Conservation (phyloP, 2,329 filamentous ascomycete species). For the Apiospora marii region DNA sequence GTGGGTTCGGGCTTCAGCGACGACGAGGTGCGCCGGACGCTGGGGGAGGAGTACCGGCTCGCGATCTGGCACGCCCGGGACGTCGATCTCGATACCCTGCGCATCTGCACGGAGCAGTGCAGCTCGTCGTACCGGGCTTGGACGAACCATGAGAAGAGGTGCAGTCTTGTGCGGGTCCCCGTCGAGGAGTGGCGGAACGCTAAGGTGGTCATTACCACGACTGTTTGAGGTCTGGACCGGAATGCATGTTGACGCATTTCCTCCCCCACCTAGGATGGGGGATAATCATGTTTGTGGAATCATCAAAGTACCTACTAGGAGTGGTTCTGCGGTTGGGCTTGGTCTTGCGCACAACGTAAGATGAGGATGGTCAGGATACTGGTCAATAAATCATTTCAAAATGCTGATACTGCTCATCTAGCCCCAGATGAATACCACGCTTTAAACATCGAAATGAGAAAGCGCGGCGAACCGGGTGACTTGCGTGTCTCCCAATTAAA, state of each 20-base stretch:
- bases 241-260: background rate
- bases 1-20: background rate
- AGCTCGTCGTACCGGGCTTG: background rate
- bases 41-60: background rate
- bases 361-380: background rate
- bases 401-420: background rate
- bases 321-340: background rate
- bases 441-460: background rate
- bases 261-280: background rate
- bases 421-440: background rate
- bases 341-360: background rate
- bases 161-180: background rate
- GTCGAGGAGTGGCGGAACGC: background rate
- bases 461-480: too few species aligned
- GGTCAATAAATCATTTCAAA: background rate
- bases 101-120: background rate
- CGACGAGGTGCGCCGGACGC: background rate
- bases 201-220: background rate
- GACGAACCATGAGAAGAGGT: background rate
- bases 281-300: background rate
- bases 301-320: background rate
- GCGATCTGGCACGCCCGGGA: slow-evolving; percentile 1
- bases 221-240: background rate
- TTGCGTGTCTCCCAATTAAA: background rate
- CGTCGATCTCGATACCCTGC: background rate